These are phyloP conservation scores for Stephania cephalantha DNA, from an alignment of 164 flowering plant genomes.

Conservation along the genomic window DNA sequence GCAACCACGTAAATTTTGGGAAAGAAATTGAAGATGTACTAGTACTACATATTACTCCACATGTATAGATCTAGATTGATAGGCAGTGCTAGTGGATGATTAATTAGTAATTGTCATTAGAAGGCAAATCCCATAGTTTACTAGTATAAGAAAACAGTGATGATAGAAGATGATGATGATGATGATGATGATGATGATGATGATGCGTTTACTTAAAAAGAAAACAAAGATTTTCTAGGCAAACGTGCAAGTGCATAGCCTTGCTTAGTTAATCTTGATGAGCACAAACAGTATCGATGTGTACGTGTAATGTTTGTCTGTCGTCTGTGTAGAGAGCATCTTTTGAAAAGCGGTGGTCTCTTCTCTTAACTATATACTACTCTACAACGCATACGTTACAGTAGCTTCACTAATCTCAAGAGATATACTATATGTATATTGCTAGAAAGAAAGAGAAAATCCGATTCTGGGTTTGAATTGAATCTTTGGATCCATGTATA, in stretches of 20 bases:
- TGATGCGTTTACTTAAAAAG: neutral
- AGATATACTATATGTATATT: too few species aligned
- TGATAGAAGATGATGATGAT: neutral
- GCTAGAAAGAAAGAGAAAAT: neutral
- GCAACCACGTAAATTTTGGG: slow-evolving; percentile 1
- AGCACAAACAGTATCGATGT: neutral
- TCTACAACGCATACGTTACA: too few species aligned
- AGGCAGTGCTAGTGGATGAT: neutral
- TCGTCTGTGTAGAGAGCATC: neutral
- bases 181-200: neutral
- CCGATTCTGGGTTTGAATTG: slow-evolving; percentile 1
- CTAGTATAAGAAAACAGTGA: neutral
- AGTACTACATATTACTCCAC: too few species aligned
- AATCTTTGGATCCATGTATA: neutral
- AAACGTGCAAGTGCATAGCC: neutral
- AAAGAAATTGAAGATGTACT: neutral
- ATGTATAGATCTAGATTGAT: neutral
- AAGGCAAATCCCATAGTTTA: neutral
- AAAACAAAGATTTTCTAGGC: neutral
- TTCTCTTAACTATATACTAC: neutral
- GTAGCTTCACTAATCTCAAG: neutral
- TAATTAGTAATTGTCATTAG: too few species aligned
- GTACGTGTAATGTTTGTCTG: neutral
- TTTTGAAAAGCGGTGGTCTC: neutral
- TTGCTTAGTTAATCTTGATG: neutral